Conservation (phyloP, 1,139 yeast genomes). For the Magnusiomyces paraingens region DNA sequence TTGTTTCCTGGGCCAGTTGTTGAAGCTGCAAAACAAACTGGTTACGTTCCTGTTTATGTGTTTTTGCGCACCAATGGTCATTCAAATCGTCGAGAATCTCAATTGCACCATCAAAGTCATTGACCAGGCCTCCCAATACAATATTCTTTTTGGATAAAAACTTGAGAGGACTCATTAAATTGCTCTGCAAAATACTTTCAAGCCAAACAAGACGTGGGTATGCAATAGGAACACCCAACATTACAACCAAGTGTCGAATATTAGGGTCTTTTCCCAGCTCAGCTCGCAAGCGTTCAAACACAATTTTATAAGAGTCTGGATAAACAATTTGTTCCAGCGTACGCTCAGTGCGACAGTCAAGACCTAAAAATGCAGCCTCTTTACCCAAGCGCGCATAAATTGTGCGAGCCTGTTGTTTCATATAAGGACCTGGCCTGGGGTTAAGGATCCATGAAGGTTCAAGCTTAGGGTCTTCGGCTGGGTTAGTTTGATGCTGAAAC, state of each 20-base stretch:
- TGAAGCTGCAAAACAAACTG: slow-evolving; percentile 49
- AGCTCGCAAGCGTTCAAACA: slow-evolving; percentile 52
- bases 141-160: slow-evolving; percentile 59
- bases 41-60: slow-evolving; percentile 77
- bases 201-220: slow-evolving; percentile 91
- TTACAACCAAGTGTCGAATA: slow-evolving; percentile 67
- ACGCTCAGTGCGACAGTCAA: slow-evolving; percentile 93
- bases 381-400: slow-evolving; percentile 67
- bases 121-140: slow-evolving; percentile 50
- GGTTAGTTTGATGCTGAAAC: slow-evolving; percentile 56
- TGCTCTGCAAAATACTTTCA: slow-evolving; percentile 57
- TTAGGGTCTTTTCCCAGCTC: slow-evolving; percentile 49
- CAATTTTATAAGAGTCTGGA: slow-evolving; percentile 46
- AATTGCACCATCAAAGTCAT: slow-evolving; percentile 85
- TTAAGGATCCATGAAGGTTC: slow-evolving; percentile 35
- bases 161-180: slow-evolving; percentile 57
- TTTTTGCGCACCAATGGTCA: slow-evolving; percentile 92
- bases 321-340: slow-evolving; percentile 53
- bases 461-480: slow-evolving; percentile 24
- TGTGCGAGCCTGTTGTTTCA: slow-evolving; percentile 58
- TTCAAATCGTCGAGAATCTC: slow-evolving; percentile 88
- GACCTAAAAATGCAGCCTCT: slow-evolving; percentile 62
- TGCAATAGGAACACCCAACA: slow-evolving; percentile 91
- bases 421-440: slow-evolving; percentile 53
- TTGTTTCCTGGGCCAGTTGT: slow-evolving; percentile 54